Conservation (phyloP, 2,329 filamentous ascomycete species). For the Ceratocystis harringtonii region DNA sequence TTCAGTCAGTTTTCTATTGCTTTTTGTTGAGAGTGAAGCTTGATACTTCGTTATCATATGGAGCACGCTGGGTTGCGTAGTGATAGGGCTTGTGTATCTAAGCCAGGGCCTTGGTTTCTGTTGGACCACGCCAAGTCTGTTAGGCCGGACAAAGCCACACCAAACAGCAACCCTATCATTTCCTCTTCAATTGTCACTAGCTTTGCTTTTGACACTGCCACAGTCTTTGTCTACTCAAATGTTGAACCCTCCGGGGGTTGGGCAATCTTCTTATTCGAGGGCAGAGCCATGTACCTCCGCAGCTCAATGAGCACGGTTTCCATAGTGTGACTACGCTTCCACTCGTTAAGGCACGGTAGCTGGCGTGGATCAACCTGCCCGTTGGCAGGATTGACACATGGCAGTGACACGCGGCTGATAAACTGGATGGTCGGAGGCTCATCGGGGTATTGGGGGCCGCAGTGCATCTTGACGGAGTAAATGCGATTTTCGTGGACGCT, state of each 20-base stretch:
- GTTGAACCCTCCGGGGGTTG: slow-evolving; percentile 76
- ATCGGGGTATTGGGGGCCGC: slow-evolving; percentile 78
- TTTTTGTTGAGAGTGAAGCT: not conserved
- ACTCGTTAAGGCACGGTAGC: slow-evolving; percentile 71
- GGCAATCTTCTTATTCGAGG: slow-evolving; percentile 83
- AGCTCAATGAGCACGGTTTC: slow-evolving; percentile 84
- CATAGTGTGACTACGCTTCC: slow-evolving; percentile 90
- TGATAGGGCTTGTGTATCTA: not conserved
- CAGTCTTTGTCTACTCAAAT: slow-evolving; percentile 21
- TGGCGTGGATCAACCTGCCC: slow-evolving; percentile 75
- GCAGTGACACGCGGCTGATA: slow-evolving; percentile 89
- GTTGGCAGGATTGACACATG: slow-evolving; percentile 68
- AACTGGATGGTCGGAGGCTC: slow-evolving; percentile 81
- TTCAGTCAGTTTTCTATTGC: not conserved
- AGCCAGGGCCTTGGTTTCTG: not conserved
- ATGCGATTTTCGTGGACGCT: slow-evolving; percentile 97
- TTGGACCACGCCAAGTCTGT: not conserved
- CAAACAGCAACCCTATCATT: not conserved
- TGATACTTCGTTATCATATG: not conserved
- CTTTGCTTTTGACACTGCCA: not conserved
- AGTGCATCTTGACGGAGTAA: slow-evolving; percentile 95
- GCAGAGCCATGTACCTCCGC: slow-evolving; percentile 84
- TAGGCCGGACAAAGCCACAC: not conserved
- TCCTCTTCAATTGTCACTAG: too few relatives aligned
- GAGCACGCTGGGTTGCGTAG: not conserved